Percentiles rank a stretch among this genome's conserved stretches.
phyloP scores from a whole-genome alignment of 495 filamentous ascomycete species.

The Aspergillus affinis region DNA sequence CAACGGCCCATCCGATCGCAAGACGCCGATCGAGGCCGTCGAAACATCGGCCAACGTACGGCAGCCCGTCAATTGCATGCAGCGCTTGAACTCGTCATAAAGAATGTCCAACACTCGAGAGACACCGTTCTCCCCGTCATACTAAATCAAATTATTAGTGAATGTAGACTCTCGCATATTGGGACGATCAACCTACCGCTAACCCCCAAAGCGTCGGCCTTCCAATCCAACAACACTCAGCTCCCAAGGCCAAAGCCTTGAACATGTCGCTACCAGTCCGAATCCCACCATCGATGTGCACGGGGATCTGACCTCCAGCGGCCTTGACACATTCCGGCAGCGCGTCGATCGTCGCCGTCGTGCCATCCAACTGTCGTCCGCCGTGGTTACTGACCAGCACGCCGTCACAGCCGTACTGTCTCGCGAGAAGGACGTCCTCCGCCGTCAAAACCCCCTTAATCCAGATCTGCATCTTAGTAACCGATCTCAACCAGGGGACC shows the following conservation, averaged over 20 bases:
- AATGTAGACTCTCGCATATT: neutral
- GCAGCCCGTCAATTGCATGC: slow-evolving; percentile 53
- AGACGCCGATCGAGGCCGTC: slow-evolving; percentile 34
- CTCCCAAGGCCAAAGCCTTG: slow-evolving; percentile 76
- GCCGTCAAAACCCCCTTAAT: slow-evolving; percentile 85
- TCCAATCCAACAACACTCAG: slow-evolving; percentile 73
- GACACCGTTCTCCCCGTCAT: slow-evolving; percentile 41
- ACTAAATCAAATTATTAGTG: slow-evolving; percentile 13
- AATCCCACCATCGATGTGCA: slow-evolving; percentile 82
- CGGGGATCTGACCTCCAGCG: slow-evolving; percentile 67
- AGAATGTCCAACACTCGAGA: slow-evolving; percentile 41
- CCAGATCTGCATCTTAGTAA: slow-evolving; percentile 72
- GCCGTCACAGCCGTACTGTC: slow-evolving; percentile 49
- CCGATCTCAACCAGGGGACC: slow-evolving; percentile 64
- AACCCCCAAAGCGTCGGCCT: slow-evolving; percentile 27
- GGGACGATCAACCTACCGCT: slow-evolving; percentile 12
- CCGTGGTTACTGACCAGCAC: slow-evolving; percentile 54
- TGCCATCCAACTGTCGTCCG: slow-evolving; percentile 66
- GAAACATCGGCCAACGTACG: slow-evolving; percentile 47
- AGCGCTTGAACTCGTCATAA: slow-evolving; percentile 49
- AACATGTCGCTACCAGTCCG: slow-evolving; percentile 78
- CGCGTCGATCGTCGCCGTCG: slow-evolving; percentile 74
- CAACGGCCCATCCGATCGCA: slow-evolving; percentile 41
- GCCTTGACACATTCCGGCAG: slow-evolving; percentile 78
- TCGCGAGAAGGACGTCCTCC: slow-evolving; percentile 72